Percentiles rank a stretch among this genome's conserved stretches.
phyloP scores from a whole-genome alignment of 2,329 filamentous ascomycete species.

The Beauveria brongniartii region DNA sequence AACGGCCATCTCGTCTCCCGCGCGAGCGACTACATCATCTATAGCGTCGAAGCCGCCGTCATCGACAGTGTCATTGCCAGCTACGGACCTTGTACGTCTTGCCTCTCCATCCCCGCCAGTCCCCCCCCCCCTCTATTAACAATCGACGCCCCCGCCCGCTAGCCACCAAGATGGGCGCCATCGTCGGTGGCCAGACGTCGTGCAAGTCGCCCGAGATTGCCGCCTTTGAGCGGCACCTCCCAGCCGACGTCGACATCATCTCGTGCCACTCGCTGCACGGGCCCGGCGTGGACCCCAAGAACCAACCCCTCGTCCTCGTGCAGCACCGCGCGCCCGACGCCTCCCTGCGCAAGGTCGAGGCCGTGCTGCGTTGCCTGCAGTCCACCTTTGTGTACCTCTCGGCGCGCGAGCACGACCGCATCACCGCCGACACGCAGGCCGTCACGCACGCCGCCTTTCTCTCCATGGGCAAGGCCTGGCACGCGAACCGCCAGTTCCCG shows the following conservation, averaged over 20 bases:
- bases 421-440: slow-evolving; percentile 96
- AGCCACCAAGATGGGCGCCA: slow-evolving; percentile 92
- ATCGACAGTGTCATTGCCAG: slow-evolving; percentile 81
- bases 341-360: slow-evolving; percentile 70
- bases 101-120: not conserved
- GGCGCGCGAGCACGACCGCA: slow-evolving; percentile 84
- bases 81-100: slow-evolving; percentile 81
- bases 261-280: slow-evolving; percentile 96
- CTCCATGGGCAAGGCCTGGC: slow-evolving; percentile 97
- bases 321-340: slow-evolving; percentile 78
- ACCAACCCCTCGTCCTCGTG: slow-evolving; percentile 89
- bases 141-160: slow-evolving; percentile 10
- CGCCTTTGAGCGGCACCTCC: slow-evolving; percentile 85
- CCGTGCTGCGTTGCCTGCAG: slow-evolving; percentile 71
- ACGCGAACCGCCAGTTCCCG: slow-evolving; percentile 88
- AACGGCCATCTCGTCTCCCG: slow-evolving; percentile 96
- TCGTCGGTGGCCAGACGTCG: slow-evolving; percentile 95
- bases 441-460: slow-evolving; percentile 97
- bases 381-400: slow-evolving; percentile 85
- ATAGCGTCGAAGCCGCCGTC: slow-evolving; percentile 90
- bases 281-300: slow-evolving; percentile 77
- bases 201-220: slow-evolving; percentile 96
- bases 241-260: slow-evolving; percentile 81
- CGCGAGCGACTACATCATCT: slow-evolving; percentile 96
- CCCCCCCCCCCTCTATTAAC: slow-evolving; percentile 8